Evolutionary conservation across 306 rosid species (phyloP), one percentile per base, ranked within the genome.

Genomic region (Oemleria cerasiformis): DNA sequence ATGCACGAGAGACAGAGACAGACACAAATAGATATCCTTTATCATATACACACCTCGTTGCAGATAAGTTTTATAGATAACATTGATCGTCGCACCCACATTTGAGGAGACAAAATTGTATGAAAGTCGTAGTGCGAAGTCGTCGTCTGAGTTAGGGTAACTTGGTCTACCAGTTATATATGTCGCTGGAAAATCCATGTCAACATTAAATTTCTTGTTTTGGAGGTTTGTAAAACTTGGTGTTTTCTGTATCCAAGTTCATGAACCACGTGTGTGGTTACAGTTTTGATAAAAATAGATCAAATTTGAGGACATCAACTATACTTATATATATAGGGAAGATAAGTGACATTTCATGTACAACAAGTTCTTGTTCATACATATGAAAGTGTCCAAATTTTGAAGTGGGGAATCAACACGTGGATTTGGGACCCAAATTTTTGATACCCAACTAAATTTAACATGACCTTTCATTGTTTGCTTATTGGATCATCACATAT

Each of bases 191-290:
- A 48, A 16, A 41, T 45, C 48, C 16, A 17, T 5, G 40, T 6
- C 45, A 8, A 23, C 21, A 63, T 65, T 71, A 48, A 14, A 5
- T 68, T 57, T 47, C 36, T 53, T 73, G 51, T 17, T 49, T 23
- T n/a, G 73, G 36, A 20, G 12, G 23, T 53, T 23, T 5, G 36
- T n/a, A 53, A 7, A 53, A 53, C 57, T 8, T 6, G 51, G 15
- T 30, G 9, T 68, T 16, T 42, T 45, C 13, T 12, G 13, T 30
- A 30, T 48, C 21, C 30, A 41, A 20, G 79, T 72, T 65, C 59
- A 45, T 50, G 73, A 80, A 79, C 81, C 92, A 81, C 82, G 83
- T 81, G 86, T 76, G 70, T 65, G 85, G 84, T 64, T 74, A 54
- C 54, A 15, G 38, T 73, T 74, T 48, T 40, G 71, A 68, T 80